These are phyloP conservation scores for Wallacemonas sp. DNA, from an alignment of 208 protist genomes.

Conservation along the genomic window DNA sequence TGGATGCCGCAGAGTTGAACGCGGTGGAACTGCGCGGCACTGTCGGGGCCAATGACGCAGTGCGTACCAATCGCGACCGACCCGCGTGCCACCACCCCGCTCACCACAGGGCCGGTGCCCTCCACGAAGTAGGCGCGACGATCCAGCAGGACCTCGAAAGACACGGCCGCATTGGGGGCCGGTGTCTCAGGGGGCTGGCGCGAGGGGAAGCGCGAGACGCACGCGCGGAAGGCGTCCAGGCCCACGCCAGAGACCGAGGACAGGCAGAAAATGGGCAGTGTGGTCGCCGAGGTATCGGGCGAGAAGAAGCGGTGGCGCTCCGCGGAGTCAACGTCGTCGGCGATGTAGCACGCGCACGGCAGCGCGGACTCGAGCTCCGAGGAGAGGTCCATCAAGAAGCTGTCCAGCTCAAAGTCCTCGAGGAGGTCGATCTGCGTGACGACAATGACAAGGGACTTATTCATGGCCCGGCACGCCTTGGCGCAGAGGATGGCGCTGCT, in stretches of 20 bases:
- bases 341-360: constrained; percentile 43
- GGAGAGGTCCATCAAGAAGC: constrained; percentile 85
- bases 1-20: constrained; percentile 92
- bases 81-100: constrained; percentile 89
- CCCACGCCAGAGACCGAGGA: constrained; percentile 62
- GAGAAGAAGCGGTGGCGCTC: too few relatives aligned
- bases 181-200: too few relatives aligned
- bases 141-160: constrained; percentile 88
- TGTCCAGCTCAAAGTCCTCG: constrained; percentile 92
- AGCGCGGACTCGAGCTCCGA: constrained; percentile 39
- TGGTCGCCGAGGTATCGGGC: constrained; percentile 31
- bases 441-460: constrained; percentile 91
- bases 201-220: constrained; percentile 40
- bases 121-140: constrained; percentile 58
- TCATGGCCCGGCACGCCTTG: constrained; percentile 91
- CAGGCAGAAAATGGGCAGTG: constrained; percentile 65
- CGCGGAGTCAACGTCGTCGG: constrained; percentile 31
- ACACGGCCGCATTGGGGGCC: too few relatives aligned
- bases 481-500: constrained; percentile 76
- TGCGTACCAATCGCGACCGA: constrained; percentile 77
- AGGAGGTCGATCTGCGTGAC: constrained; percentile 95
- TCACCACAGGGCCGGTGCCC: constrained; percentile 94
- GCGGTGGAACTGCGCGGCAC: constrained; percentile 78
- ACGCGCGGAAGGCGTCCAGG: constrained; percentile 54
- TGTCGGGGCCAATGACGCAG: constrained; percentile 93